Conservation (phyloP, 352 stramenopile species). For the Phytophthora tubulina region DNA sequence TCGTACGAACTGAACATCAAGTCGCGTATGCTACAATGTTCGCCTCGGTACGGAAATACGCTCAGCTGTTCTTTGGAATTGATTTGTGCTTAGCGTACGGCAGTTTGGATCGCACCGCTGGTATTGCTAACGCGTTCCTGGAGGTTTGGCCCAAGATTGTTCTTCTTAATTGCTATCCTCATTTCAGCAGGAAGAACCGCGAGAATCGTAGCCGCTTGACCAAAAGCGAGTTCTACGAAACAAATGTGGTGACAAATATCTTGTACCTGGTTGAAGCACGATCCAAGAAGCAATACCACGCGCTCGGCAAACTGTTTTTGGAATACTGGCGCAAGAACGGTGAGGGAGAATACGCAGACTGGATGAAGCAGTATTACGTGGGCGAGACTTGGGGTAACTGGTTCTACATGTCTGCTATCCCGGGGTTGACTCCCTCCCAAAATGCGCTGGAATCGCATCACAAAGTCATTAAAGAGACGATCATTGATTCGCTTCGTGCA, state of each 20-base stretch:
- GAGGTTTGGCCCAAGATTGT: not conserved
- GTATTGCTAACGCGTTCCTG: not conserved
- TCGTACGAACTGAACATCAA: conserved; percentile 3
- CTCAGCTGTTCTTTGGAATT: not conserved
- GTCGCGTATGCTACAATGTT: not conserved
- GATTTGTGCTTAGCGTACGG: not conserved
- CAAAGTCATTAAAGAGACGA: not conserved
- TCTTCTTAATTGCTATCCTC: not conserved
- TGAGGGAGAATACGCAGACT: too few species aligned
- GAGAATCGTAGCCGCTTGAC: not conserved
- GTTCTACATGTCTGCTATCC: not conserved
- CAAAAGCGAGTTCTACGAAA: not conserved
- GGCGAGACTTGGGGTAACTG: not conserved
- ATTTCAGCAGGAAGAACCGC: not conserved
- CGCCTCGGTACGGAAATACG: not conserved
- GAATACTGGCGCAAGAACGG: too few species aligned
- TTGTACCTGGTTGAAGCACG: not conserved
- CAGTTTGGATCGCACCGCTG: not conserved
- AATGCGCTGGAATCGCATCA: not conserved
- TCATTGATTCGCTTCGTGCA: not conserved
- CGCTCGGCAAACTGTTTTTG: too few species aligned
- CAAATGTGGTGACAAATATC: not conserved
- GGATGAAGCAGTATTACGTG: not conserved
- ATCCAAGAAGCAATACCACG: too few species aligned
- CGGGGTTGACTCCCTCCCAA: not conserved